Evolutionary conservation across 257 asterid genomes (phyloP).

Genomic region (Solanum lycopersicoides): DNA sequence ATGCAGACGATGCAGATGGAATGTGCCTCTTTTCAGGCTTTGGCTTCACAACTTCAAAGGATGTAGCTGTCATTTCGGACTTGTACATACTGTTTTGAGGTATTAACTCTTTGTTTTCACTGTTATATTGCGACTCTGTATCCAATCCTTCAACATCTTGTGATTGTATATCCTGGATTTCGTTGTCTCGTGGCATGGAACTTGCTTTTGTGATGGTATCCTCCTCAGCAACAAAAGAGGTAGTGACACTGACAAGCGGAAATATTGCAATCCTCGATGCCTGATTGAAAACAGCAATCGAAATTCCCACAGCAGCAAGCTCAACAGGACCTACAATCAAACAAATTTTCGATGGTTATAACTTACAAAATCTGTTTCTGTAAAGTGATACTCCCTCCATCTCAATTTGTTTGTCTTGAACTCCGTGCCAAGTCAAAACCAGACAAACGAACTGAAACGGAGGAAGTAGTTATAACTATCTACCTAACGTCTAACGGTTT

Average conservation of each 20-base stretch:
- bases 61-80: neutral
- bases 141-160: slow-evolving; percentile 22
- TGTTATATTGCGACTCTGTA: neutral
- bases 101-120: slow-evolving; percentile 41
- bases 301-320: slow-evolving; percentile 68
- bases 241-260: slow-evolving; percentile 62
- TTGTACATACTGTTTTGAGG: slow-evolving; percentile 29
- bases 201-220: slow-evolving; percentile 20
- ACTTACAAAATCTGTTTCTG: neutral
- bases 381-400: neutral
- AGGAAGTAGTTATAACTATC: neutral
- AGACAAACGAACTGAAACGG: neutral
- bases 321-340: slow-evolving; percentile 39
- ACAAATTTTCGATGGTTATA: neutral
- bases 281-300: slow-evolving; percentile 68
- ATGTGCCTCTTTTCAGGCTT: slow-evolving; percentile 35
- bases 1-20: slow-evolving; percentile 76
- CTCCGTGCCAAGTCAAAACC: neutral
- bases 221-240: slow-evolving; percentile 67
- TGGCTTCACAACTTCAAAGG: slow-evolving; percentile 19
- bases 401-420: neutral
- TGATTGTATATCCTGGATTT: neutral
- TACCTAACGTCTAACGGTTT: neutral
- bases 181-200: slow-evolving; percentile 3
- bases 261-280: slow-evolving; percentile 56